phyloP scores from a whole-genome alignment of 2,329 filamentous ascomycete species.

The Penicillium sp. region DNA sequence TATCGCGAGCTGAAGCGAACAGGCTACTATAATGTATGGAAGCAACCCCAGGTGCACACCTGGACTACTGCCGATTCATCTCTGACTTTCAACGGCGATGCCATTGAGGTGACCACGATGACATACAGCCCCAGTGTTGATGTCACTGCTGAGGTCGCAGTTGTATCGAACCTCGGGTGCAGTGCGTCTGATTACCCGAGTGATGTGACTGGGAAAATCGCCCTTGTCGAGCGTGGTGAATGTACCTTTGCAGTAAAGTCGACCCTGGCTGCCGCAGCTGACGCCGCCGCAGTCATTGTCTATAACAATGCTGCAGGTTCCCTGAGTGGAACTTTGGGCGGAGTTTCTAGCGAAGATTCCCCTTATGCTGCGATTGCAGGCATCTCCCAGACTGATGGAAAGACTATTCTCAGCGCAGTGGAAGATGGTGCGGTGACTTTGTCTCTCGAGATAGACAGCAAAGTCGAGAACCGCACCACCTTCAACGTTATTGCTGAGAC shows the following conservation, averaged over 20 bases:
- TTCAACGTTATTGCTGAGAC: conserved; percentile 66
- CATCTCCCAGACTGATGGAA: conserved; percentile 63
- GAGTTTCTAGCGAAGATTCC: conserved; percentile 52
- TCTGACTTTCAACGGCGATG: conserved; percentile 60
- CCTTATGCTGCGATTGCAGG: conserved; percentile 64
- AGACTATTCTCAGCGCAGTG: conserved; percentile 60
- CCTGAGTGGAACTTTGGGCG: conserved; percentile 71
- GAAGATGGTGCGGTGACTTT: conserved; percentile 42
- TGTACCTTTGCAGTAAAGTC: conserved; percentile 77
- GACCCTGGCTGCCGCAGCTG: conserved; percentile 67
- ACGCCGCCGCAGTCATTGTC: conserved; percentile 71
- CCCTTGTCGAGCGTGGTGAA: conserved; percentile 69
- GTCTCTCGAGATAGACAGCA: conserved; percentile 48
- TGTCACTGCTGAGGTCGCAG: conserved; percentile 52
- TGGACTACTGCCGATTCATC: conserved; percentile 64
- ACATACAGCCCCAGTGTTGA: conserved; percentile 62
- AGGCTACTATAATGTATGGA: conserved; percentile 40
- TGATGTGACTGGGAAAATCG: conserved; percentile 65
- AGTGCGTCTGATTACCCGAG: conserved; percentile 64
- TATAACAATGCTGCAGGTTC: conserved; percentile 72
- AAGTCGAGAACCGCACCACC: conserved; percentile 54
- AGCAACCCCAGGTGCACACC: conserved; percentile 66
- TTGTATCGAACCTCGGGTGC: conserved; percentile 68
- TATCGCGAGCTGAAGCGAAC: conserved; percentile 55
- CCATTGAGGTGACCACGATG: conserved; percentile 60